Base-by-base conservation (phyloP, 148 eudicot species). In the Suaeda aralocaspica region DNA sequence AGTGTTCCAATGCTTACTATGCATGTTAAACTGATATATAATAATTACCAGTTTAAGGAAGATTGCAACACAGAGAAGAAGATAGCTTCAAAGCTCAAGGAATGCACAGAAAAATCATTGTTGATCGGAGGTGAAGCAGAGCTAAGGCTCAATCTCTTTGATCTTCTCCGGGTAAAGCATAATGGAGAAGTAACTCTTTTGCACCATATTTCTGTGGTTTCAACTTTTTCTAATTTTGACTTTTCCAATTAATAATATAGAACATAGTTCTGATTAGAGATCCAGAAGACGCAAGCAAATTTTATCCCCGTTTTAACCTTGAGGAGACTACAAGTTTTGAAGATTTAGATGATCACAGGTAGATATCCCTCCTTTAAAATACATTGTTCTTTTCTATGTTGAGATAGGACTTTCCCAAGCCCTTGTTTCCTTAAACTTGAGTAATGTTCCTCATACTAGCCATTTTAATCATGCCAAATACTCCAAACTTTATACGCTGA, bases 11-110 rank as follows among this genome's bases (percentile, higher is more conserved):
- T 31, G 49, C 49, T 60, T 62, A 26, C 65, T 65, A 15, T 22
- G 26, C 25, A 28, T 56, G 29, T 46, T 73, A 30, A 30, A 57
- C 19, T 52, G 25, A 31, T 26, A n/a, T n/a, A n/a, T n/a, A n/a
- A n/a, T 72, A 6, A 24, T 71, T 29, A n/a, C 64, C 85, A 94
- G 98, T 94, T 91, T 74, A 89, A 84, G 86, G 92, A 88, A 67
- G 98, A 94, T 51, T 88, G 96, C 85, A 89, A 91, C 78, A 91
- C 98, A 0, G 97, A 94, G 82, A 94, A 86, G 78, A 91, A 94
- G 80, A 89, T 89, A 55, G 92, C 83, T 74, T 71, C 91, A 58
- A 89, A 86, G 83, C 86, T 94, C 79, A 87, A 88, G 83, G 82
- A 85, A 34, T 79, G 81, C 81, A 60, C 73, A 49, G 91, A 87